These are phyloP conservation scores for Murraya koenigii DNA, from an alignment of 345 rosid genomes.

Conservation along the genomic window DNA sequence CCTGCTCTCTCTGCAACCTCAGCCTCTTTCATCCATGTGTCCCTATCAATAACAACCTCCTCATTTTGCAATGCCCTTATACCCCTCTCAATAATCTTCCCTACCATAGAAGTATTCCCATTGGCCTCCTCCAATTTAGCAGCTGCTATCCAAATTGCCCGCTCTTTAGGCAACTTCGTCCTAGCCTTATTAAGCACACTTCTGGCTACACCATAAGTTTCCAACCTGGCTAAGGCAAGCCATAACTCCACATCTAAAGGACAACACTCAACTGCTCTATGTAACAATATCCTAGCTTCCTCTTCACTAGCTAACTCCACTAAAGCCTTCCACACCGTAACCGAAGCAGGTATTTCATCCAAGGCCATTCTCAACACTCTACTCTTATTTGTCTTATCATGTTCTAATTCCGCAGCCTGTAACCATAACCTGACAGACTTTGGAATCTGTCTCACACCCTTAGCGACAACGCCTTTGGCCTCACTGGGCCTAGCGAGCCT, in stretches of 20 bases:
- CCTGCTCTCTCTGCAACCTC: slow-evolving; percentile 76
- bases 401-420: slow-evolving; percentile 87
- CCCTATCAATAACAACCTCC: slow-evolving; percentile 82
- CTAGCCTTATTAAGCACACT: slow-evolving; percentile 78
- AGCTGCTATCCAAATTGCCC: slow-evolving; percentile 88
- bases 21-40: slow-evolving; percentile 46
- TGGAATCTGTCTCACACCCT: slow-evolving; percentile 76
- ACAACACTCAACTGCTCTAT: slow-evolving; percentile 89
- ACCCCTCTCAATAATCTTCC: slow-evolving; percentile 88
- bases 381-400: slow-evolving; percentile 63
- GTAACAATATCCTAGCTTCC: slow-evolving; percentile 73
- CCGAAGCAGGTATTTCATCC: slow-evolving; percentile 79
- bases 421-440: slow-evolving; percentile 87
- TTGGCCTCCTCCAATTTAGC: slow-evolving; percentile 93
- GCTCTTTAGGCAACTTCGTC: slow-evolving; percentile 70
- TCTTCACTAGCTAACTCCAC: slow-evolving; percentile 75
- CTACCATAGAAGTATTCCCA: slow-evolving; percentile 72
- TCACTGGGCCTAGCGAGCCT: slow-evolving; percentile 80
- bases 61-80: slow-evolving; percentile 77
- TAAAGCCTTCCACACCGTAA: slow-evolving; percentile 87
- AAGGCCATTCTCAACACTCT: slow-evolving; percentile 83
- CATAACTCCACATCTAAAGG: slow-evolving; percentile 85
- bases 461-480: slow-evolving; percentile 86
- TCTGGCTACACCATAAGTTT: slow-evolving; percentile 71
- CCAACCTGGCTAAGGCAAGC: slow-evolving; percentile 83